Base-by-base conservation (phyloP, 192 early-diverging fungal genomes). In the Entomortierella parvispora region DNA sequence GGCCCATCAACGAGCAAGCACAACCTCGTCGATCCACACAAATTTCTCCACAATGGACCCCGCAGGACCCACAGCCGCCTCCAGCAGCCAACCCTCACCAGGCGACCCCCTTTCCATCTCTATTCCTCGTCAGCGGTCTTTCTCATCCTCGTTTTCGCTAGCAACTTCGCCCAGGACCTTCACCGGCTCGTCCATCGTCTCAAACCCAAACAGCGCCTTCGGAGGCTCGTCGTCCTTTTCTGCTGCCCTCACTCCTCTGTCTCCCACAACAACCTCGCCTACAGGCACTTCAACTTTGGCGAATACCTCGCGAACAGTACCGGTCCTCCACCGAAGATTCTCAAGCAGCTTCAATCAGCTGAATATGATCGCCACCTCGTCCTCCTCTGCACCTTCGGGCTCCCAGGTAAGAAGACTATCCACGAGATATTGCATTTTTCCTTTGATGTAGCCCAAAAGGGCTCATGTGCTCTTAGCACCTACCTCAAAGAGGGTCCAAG, bases 331-430 rank as follows among this genome's bases (percentile, higher is more conserved):
- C 22, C 32, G 74, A 20, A 52, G 74, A 20, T 68, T 77, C 61
- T 77, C 74, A 3, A 77, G 65, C 49, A 68, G 65, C 40, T 77
- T 77, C 55, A 63, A 68, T 26, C 74, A 77, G 34, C 47, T 77
- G 48, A 77, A 77, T 45, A 65, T 68, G 50, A 68, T 77, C 25
- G 74, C 47, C 11, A 31, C 33, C 3, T 60, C 71, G 17, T 25
- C 65, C 8, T n/a, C 74, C 2, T 40, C 29, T 29, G 40, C 7
- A 28, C 25, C 25, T 18, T 18, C 2, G 2, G 51, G 50, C 20
- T 49, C 59, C 18, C 59, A 63, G 74, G 74, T 77, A 77, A 76
- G 10, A 18, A 31, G 57, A 59, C 4, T 14, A 46, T 59, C 1
- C 42, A 31, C 32, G 14, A 54, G 2, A 20, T 28, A 31, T 20